Base-by-base conservation (phyloP, 148 eudicot species). In the Hydrangea macrophylla region DNA sequence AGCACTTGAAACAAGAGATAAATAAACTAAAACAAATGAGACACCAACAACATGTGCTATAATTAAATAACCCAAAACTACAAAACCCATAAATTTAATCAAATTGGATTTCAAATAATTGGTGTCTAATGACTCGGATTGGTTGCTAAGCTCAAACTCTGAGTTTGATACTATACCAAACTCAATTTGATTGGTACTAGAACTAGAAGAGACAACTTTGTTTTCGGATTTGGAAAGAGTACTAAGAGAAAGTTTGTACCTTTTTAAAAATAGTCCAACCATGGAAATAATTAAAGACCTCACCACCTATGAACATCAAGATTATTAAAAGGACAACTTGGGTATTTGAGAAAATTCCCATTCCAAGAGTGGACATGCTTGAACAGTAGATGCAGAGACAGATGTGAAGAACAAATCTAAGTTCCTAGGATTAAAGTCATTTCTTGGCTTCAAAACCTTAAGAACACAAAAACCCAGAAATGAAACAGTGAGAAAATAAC, bases 241-340 rank as follows among this genome's bases (percentile, higher is more conserved):
- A 5, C 26, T 59, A n/a, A n/a, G n/a, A n/a, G n/a, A n/a, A n/a
- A 57, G 58, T 30, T 74, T 77, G 31, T 68, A 42, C 48, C 51
- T 70, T 30, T 26, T 24, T 18, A 81, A 70, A 64, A 75, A 73
- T 50, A 90, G 86, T 9, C 81, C 80, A 25, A 81, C 60, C 84
- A 86, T 75, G 71, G 96, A 90, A 20, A 78, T 75, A n/a, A n/a
- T n/a, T n/a, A 51, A 86, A 90, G 3, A 86, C 87, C 60, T 85
- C 93, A 0, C 96, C 93, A 30, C 91, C 91, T 3, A 80, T 12
- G 32, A 90, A 77, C 94, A 90, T 90, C 30, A 90, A 66, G 27
- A 84, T 18, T 27, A 83, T 86, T 11, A 90, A 15, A 58, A 86
- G 20, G 9, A 86, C 22, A 7, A 90, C 91, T 70, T 90, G 97